phyloP scores from a whole-genome alignment of 495 filamentous ascomycete genomes.

The Hypoxylon lenormandii region DNA sequence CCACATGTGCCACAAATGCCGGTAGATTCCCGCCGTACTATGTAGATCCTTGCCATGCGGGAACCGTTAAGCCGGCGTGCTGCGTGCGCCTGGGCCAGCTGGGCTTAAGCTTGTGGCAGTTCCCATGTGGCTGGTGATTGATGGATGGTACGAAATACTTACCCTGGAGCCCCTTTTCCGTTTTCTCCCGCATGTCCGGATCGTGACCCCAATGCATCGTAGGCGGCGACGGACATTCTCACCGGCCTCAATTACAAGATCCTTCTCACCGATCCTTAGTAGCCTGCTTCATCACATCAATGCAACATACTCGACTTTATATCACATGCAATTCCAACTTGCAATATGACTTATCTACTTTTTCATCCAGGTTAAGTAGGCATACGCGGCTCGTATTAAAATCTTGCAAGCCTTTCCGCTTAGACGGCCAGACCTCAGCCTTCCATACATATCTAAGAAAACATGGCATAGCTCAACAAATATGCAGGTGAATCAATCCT shows the following conservation, averaged over 20 bases:
- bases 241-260: slow-evolving; percentile 27
- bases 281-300: neutral
- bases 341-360: neutral
- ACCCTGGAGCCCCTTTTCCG: slow-evolving; percentile 1
- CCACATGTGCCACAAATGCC: slow-evolving; percentile 20
- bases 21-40: no score
- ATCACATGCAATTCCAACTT: neutral
- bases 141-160: slow-evolving; percentile 3
- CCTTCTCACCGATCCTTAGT: slow-evolving; percentile 15
- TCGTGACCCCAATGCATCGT: neutral
- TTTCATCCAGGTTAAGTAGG: no score
- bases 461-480: slow-evolving; percentile 22
- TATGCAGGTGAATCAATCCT: slow-evolving; percentile 17
- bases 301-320: neutral
- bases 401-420: neutral
- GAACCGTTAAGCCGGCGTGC: slow-evolving; percentile 7
- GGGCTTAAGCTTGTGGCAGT: no score
- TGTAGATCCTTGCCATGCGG: neutral
- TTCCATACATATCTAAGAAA: neutral
- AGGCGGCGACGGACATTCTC: slow-evolving; percentile 20
- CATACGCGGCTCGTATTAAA: neutral
- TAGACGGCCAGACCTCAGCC: neutral
- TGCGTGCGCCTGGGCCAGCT: no score
- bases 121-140: slow-evolving; percentile 42
- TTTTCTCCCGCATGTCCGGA: slow-evolving; percentile 28